Conservation (phyloP, 495 filamentous ascomycete genomes). For the Trichoderma asperelloides region DNA sequence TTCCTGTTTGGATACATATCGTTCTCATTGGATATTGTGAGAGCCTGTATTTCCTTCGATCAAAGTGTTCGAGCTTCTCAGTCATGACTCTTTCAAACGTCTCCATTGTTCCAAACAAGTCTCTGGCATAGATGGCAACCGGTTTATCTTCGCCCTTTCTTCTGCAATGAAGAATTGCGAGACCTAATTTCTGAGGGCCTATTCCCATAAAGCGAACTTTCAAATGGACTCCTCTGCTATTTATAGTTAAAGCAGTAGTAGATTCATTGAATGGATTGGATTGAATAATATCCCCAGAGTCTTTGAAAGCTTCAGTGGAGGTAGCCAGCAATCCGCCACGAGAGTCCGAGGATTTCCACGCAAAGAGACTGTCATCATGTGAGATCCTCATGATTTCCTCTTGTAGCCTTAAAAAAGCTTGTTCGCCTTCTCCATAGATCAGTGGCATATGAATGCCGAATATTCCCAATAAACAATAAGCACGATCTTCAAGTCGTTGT, state of each 20-base stretch:
- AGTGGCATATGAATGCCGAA: constrained; percentile 37
- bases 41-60: neutral
- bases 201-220: neutral
- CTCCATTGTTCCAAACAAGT: neutral
- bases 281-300: neutral
- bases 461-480: constrained; percentile 36
- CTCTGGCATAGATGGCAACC: neutral
- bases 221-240: neutral
- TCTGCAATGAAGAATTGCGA: neutral
- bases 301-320: neutral
- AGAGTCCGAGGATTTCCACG: constrained; percentile 10
- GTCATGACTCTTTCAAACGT: neutral
- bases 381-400: constrained; percentile 21
- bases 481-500: constrained; percentile 27
- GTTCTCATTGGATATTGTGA: neutral
- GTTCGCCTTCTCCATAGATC: constrained; percentile 33
- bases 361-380: constrained; percentile 19
- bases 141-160: neutral
- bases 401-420: constrained; percentile 21
- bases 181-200: neutral
- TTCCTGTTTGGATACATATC: neutral
- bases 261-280: neutral
- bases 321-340: neutral
- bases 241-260: neutral
- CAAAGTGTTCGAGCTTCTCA: neutral